Percentiles rank a stretch among this genome's conserved stretches.
Conservation (phyloP, 257 asterid species). For the Solanum etuberosum region DNA sequence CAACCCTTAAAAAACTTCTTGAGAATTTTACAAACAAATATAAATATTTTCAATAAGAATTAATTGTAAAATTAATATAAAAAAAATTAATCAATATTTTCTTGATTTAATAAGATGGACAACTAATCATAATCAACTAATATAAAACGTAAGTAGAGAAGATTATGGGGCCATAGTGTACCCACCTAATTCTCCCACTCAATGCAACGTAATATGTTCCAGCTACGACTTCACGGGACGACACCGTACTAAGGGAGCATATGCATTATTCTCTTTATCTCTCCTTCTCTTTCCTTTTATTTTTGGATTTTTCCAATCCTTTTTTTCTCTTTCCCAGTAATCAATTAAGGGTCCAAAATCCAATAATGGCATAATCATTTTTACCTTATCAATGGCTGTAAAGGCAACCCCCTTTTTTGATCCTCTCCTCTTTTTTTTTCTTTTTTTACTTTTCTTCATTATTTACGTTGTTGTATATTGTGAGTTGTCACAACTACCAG, state of each 20-base stretch:
- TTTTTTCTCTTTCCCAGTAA: neutral
- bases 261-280: neutral
- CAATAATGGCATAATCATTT: slow-evolving; percentile 73
- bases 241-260: slow-evolving; percentile 21
- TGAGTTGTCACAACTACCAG: neutral
- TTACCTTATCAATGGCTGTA: slow-evolving; percentile 57
- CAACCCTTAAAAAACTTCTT: no score
- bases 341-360: slow-evolving; percentile 24
- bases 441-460: neutral
- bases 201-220: slow-evolving; percentile 8
- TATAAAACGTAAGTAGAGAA: neutral
- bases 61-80: no score
- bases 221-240: slow-evolving; percentile 65
- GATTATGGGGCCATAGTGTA: slow-evolving; percentile 23
- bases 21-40: no score
- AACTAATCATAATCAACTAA: no score
- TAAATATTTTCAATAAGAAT: no score
- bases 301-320: neutral
- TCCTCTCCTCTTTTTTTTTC: slow-evolving; percentile 2
- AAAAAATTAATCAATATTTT: no score
- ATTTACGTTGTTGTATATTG: neutral
- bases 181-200: slow-evolving; percentile 50
- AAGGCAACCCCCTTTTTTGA: slow-evolving; percentile 49
- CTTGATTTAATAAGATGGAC: no score
- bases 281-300: neutral